Evolutionary conservation across 1,284 basidiomycete genomes (phyloP).

Genomic region (Sanghuangporus baumii): DNA sequence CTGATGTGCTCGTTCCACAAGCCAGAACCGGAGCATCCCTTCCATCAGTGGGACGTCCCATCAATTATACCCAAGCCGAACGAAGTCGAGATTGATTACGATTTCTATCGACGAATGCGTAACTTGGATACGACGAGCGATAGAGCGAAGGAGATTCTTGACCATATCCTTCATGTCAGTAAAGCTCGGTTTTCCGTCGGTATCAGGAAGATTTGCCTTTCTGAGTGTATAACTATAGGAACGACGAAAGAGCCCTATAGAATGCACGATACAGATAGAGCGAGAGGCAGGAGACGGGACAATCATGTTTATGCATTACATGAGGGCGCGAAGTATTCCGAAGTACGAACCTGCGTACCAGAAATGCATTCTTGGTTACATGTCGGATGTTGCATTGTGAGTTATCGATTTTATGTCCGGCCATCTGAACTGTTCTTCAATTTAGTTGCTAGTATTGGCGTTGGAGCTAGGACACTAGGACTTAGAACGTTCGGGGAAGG

Average conservation of each 20-base stretch:
- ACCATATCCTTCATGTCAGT: conserved; percentile 42
- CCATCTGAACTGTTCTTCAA: conserved; percentile 8
- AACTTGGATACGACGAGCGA: conserved; percentile 31
- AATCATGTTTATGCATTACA: conserved; percentile 69
- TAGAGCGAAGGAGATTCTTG: conserved; percentile 28
- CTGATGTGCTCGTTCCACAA: conserved; percentile 84
- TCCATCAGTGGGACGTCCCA: conserved; percentile 62
- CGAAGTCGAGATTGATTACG: conserved; percentile 59
- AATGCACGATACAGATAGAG: conserved; percentile 46
- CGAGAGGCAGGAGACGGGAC: conserved; percentile 39
- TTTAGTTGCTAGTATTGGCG: conserved; percentile 48
- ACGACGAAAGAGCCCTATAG: conserved; percentile 67
- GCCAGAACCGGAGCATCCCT: conserved; percentile 71
- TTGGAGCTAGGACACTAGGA: conserved; percentile 59
- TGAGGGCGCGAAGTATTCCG: conserved; percentile 65
- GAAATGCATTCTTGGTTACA: conserved; percentile 86
- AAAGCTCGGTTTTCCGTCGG: not conserved
- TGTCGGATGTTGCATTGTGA: conserved; percentile 81
- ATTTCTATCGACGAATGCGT: conserved; percentile 33
- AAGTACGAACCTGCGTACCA: conserved; percentile 70
- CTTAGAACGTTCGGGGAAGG: conserved; percentile 48
- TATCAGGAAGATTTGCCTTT: not conserved
- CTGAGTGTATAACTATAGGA: conserved; percentile 36
- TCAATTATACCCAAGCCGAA: conserved; percentile 51
- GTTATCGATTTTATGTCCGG: conserved; percentile 23